Percentiles rank a stretch among this genome's conserved stretches.
Evolutionary conservation across 1,139 yeast genomes (phyloP).

Genomic region (Pichia sp.): DNA sequence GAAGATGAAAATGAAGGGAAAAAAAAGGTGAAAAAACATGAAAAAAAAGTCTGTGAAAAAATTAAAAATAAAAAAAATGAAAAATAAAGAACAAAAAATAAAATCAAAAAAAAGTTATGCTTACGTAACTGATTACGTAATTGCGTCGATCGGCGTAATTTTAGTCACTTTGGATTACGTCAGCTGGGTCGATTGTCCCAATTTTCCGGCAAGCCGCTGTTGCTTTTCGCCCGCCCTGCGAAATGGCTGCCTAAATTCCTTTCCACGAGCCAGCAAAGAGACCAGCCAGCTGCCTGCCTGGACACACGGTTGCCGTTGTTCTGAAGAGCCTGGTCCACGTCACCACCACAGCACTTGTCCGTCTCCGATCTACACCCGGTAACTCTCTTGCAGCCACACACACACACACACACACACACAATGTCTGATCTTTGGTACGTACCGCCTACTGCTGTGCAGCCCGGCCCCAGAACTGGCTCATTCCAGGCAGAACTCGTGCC

Average conservation of each 20-base stretch:
- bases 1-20: background rate
- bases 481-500: background rate
- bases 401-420: slow-evolving; percentile 2
- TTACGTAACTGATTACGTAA: background rate
- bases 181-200: too few species aligned
- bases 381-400: background rate
- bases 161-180: too few species aligned
- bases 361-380: background rate
- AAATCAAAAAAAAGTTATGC: background rate
- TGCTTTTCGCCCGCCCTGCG: background rate
- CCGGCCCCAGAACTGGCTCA: background rate
- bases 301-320: background rate
- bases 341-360: background rate
- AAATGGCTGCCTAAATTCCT: slow-evolving; percentile 9
- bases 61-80: background rate
- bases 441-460: background rate
- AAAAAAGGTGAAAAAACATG: background rate
- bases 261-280: background rate
- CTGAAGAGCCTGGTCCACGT: background rate
- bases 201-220: background rate
- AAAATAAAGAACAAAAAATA: slow-evolving; percentile 3
- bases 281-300: background rate
- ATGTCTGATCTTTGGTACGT: slow-evolving; percentile 34
- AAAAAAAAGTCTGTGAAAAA: background rate
- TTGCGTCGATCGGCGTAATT: slow-evolving; percentile 3